phyloP scores from a whole-genome alignment of 768 basidiomycete species.

The Suillus bovinus region DNA sequence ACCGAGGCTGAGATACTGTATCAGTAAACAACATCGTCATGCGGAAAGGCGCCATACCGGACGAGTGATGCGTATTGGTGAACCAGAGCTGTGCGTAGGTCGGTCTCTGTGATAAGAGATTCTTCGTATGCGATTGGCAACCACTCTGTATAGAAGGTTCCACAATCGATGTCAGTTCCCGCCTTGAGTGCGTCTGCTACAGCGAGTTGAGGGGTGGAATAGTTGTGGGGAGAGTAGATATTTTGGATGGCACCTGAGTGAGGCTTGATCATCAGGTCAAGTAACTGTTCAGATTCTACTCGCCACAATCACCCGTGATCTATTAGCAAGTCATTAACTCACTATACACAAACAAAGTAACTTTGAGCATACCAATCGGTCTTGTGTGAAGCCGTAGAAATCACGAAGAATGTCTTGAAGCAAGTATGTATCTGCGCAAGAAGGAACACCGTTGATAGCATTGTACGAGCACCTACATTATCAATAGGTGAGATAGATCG shows the following conservation, averaged over 20 bases:
- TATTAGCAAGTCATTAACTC: background rate
- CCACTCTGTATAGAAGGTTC: conserved; percentile 44
- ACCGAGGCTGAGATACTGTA: conserved; percentile 42
- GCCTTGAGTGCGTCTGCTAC: conserved; percentile 52
- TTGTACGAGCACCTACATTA: conserved; percentile 51
- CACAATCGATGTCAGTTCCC: conserved; percentile 58
- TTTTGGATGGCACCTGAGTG: conserved; percentile 27
- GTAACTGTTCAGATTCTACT: conserved; percentile 14
- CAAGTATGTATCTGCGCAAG: conserved; percentile 54
- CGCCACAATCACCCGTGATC: conserved; percentile 54
- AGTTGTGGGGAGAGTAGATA: conserved; percentile 51
- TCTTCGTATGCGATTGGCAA: conserved; percentile 51
- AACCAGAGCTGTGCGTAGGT: conserved; percentile 44
- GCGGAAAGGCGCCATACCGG: conserved; percentile 35
- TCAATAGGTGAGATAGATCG: background rate
- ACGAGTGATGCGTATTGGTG: conserved; percentile 56
- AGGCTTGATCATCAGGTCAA: background rate
- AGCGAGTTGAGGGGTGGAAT: conserved; percentile 44
- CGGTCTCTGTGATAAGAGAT: conserved; percentile 43
- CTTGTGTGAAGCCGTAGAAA: conserved; percentile 50
- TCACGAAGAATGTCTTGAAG: conserved; percentile 53
- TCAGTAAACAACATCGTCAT: background rate
- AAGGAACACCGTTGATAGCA: conserved; percentile 58
- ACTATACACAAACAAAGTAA: background rate
- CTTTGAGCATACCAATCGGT: conserved; percentile 44